Base-by-base conservation (phyloP, 1,284 basidiomycete species). In the Boletus subluridellus region DNA sequence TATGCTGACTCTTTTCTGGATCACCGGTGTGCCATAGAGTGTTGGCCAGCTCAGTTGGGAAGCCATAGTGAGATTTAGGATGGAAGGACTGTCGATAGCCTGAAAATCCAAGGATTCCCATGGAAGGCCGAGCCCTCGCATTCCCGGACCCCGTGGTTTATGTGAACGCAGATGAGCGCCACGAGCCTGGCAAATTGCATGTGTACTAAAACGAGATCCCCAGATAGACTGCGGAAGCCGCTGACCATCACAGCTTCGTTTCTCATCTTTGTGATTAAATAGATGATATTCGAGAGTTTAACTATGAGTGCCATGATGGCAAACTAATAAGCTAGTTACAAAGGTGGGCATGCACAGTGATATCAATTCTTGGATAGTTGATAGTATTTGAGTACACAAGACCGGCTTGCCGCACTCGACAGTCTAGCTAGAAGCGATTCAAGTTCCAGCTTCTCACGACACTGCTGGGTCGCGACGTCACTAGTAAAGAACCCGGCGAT, bases 1-100 rank as follows among this genome's bases (percentile, higher is more conserved):
- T 34, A 68, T 66, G 15, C 55, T 64, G 14, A 57, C 28, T 2
- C 59, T 51, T 44, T 5, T 52, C 32, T 59, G 58, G 49, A 66
- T 51, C 41, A 53, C 41, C 1, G 49, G 66, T 30, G 45, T 24
- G 15, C 60, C 58, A 34, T 60, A 41, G 32, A 73, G 70, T 39
- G 44, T 38, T 34, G 55, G 39, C 47, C 49, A 54, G 28, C 32
- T 37, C 32, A 14, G 38, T 24, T 24, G 35, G 38, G 28, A 5
- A 37, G 34, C 41, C 55, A 63, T 62, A 12, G 28, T n/a, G 21
- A 11, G 21, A 26, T 26, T 28, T 26, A 17, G 12, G 32, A 9
- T 35, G 30, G 5, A 39, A 32, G 11, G 24, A 30, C n/a, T 41
- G 10, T 28, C 30, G 12, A 17, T 34, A 21, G 2, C 10, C 17